These are phyloP conservation scores for Curvularia sp. DNA, from an alignment of 2,329 filamentous ascomycete genomes.

Conservation along the genomic window DNA sequence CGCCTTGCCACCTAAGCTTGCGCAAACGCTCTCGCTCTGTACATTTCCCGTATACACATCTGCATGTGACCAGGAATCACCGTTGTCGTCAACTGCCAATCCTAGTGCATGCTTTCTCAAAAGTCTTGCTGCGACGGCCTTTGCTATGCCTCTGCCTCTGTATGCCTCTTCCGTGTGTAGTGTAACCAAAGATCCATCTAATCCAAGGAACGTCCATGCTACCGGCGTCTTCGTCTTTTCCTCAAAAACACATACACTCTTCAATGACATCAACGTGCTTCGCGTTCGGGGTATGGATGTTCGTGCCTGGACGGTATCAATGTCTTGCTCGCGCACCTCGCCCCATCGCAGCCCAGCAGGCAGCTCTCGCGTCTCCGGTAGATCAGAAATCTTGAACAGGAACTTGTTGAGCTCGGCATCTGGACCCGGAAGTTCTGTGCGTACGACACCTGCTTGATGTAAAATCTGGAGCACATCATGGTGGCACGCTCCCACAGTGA, in stretches of 20 bases:
- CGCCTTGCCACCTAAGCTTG: conserved; percentile 64
- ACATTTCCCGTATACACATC: conserved; percentile 69
- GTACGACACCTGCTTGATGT: conserved; percentile 30
- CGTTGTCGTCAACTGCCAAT: conserved; percentile 41
- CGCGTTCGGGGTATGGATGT: conserved; percentile 63
- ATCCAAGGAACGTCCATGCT: conserved; percentile 70
- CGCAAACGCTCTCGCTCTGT: conserved; percentile 68
- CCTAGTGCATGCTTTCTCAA: conserved; percentile 56
- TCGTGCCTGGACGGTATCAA: conserved; percentile 59
- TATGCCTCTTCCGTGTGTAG: conserved; percentile 68
- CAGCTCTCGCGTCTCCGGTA: conserved; percentile 54
- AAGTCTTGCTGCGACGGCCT: conserved; percentile 65
- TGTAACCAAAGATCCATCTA: conserved; percentile 68
- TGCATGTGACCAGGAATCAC: conserved; percentile 65
- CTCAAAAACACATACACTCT: conserved; percentile 54
- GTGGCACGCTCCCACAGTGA: conserved; percentile 57
- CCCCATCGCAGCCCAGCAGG: conserved; percentile 65
- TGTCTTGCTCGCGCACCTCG: conserved; percentile 60
- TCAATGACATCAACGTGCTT: conserved; percentile 53
- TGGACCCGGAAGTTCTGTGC: conserved; percentile 41
- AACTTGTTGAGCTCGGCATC: conserved; percentile 61
- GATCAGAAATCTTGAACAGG: conserved; percentile 59
- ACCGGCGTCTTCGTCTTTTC: conserved; percentile 58
- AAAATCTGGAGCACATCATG: conserved; percentile 37
- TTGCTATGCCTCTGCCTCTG: conserved; percentile 69